Evolutionary conservation across 352 stramenopile genomes (phyloP), one percentile per base, ranked within the genome.

Genomic region (Globisporangium cystogenes): DNA sequence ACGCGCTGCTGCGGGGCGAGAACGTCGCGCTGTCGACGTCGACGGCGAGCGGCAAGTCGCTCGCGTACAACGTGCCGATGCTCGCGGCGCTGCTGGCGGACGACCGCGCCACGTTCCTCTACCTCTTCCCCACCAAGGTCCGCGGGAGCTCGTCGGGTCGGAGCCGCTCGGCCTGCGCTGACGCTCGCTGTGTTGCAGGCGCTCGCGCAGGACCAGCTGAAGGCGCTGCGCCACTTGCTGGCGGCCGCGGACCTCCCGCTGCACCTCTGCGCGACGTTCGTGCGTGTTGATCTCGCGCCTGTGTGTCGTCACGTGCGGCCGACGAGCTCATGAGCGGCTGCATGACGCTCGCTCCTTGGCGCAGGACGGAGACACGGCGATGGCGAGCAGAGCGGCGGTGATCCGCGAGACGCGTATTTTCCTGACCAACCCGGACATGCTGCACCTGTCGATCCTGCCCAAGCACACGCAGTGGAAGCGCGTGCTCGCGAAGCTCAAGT

Each of bases 341-440:
- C 50, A 27, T 41, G n/a, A n/a, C n/a, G 24, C 35, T 57, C 10
- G 55, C n/a, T n/a, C n/a, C n/a, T n/a, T n/a, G n/a, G n/a, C n/a
- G 6, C 55, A 94, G 83, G 96, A 99, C 66, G 96, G 96, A 15
- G 96, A 99, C 65, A 98, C 94, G 7, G 70, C 82, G 10, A 95
- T 98, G 68, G 81, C 82, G 52, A 76, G 91, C 45, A 85, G 96
- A 7, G 81, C 78, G 23, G 74, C 77, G 42, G 78, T 98, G 26
- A 86, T 90, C 23, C 68, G 71, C 12, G 72, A 95, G 21, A 86
- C 86, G 11, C 89, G 97, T 43, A 85, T 99, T 39, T 96, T 99
- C 49, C 70, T 99, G n/a, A 99, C 95, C 5, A 99, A 99, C 70
- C 96, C 96, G 27, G 97, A 99, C 65, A 99, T 98, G 62, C 76